Percentiles rank a stretch among this genome's conserved stretches.
phyloP scores from a whole-genome alignment of 225 moss, liverwort and hornwort genomes.

The Straminergon stramineum region DNA sequence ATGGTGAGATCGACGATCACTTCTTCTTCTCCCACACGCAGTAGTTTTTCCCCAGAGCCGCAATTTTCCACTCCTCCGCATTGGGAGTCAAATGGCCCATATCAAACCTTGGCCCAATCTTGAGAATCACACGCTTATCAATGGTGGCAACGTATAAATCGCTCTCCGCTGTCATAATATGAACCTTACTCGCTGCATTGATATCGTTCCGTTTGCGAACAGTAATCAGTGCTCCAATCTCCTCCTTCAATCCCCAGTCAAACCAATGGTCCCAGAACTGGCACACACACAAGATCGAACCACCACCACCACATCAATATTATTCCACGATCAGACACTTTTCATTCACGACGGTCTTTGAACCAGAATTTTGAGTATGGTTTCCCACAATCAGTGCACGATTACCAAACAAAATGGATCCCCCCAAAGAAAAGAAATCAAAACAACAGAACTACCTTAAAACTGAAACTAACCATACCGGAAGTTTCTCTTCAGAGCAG shows the following conservation, averaged over 20 bases:
- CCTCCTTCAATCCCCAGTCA: slow-evolving; percentile 71
- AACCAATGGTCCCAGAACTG: slow-evolving; percentile 63
- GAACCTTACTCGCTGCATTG: slow-evolving; percentile 44
- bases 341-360: neutral
- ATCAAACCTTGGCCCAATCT: slow-evolving; percentile 57
- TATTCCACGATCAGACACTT: neutral
- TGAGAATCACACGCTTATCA: slow-evolving; percentile 47
- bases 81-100: slow-evolving; percentile 49
- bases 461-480: neutral
- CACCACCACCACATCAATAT: neutral
- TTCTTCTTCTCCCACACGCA: slow-evolving; percentile 85
- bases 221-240: slow-evolving; percentile 31
- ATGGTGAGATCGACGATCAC: neutral
- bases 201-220: slow-evolving; percentile 59
- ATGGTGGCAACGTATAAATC: slow-evolving; percentile 65
- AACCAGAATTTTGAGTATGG: neutral
- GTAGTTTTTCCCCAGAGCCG: slow-evolving; percentile 54
- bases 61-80: slow-evolving; percentile 31
- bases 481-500: neutral
- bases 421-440: neutral
- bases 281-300: neutral
- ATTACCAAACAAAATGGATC: neutral
- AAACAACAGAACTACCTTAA: neutral
- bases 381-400: neutral
- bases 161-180: slow-evolving; percentile 45